phyloP scores from a whole-genome alignment of 1,139 yeast genomes.

The Taphrina sp. region DNA sequence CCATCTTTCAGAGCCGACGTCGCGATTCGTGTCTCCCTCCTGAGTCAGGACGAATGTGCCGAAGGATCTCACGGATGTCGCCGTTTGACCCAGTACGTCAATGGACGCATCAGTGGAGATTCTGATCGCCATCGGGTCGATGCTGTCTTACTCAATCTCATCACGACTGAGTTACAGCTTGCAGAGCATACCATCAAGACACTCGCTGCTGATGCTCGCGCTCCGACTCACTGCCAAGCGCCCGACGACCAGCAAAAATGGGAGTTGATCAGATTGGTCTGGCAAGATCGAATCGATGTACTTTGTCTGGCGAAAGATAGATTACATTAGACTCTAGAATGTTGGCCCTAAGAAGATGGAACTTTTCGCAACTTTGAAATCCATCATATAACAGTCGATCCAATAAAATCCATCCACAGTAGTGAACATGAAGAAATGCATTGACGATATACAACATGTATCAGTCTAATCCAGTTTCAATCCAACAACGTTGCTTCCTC shows the following conservation, averaged over 20 bases:
- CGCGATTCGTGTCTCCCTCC: conserved; percentile 20
- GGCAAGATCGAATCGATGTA: conserved; percentile 8
- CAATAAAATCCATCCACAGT: too few species aligned
- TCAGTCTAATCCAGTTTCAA: too few species aligned
- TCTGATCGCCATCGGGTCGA: conserved; percentile 46
- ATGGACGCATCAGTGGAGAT: conserved; percentile 19
- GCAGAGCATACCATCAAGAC: background rate
- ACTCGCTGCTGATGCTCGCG: background rate
- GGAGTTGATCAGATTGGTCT: background rate
- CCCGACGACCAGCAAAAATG: background rate
- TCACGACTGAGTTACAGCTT: background rate
- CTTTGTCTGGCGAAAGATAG: too few species aligned
- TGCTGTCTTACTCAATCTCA: conserved; percentile 46
- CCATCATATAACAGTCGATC: too few species aligned
- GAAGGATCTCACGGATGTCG: conserved; percentile 11
- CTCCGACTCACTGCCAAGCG: too few species aligned
- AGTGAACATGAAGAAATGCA: too few species aligned
- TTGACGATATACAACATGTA: too few species aligned
- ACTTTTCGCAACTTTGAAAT: too few species aligned
- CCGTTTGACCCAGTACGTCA: conserved; percentile 15
- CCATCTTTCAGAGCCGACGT: conserved; percentile 32
- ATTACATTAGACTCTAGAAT: too few species aligned
- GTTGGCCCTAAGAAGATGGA: too few species aligned
- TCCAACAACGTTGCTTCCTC: too few species aligned
- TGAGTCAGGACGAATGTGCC: conserved; percentile 1